A percentile compares a stretch with the other conserved stretches of the same genome.
phyloP scores from a whole-genome alignment of 2,329 filamentous ascomycete species.

The Fusarium albidum region DNA sequence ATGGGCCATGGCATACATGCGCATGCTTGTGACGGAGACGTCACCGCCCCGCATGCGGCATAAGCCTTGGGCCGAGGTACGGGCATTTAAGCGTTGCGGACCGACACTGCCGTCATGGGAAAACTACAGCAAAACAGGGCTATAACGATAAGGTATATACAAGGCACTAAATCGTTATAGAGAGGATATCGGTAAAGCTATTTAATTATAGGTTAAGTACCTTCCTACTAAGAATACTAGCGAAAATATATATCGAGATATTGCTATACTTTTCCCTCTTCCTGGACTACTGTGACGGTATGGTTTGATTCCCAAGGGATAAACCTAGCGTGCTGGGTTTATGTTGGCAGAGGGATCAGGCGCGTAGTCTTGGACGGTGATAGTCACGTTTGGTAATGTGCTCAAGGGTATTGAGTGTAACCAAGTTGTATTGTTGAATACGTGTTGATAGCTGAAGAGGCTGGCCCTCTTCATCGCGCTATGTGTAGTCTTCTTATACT shows the following conservation, averaged over 20 bases:
- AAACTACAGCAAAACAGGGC: too few species aligned
- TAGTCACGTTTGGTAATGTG: too few species aligned
- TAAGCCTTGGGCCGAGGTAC: conserved; percentile 41
- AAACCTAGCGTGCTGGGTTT: too few species aligned
- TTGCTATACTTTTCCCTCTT: neutral
- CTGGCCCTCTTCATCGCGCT: too few species aligned
- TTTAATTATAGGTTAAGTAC: neutral
- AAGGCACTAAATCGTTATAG: neutral
- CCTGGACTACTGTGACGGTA: neutral
- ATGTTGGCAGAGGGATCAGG: too few species aligned
- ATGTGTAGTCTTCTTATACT: too few species aligned
- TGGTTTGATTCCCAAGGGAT: too few species aligned
- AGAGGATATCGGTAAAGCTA: neutral
- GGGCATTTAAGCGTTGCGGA: conserved; percentile 20
- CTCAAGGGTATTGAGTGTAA: too few species aligned
- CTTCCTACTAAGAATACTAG: neutral
- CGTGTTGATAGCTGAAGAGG: too few species aligned
- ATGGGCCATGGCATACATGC: too few species aligned
- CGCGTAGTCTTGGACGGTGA: too few species aligned
- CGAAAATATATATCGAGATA: neutral
- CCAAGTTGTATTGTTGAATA: too few species aligned
- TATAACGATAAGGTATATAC: neutral
- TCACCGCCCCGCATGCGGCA: conserved; percentile 34
- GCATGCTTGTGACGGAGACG: conserved; percentile 33
- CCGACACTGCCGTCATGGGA: conserved; percentile 23